Base-by-base conservation (phyloP, 108 stramenopile genomes). In the Discostella stelligeroides region DNA sequence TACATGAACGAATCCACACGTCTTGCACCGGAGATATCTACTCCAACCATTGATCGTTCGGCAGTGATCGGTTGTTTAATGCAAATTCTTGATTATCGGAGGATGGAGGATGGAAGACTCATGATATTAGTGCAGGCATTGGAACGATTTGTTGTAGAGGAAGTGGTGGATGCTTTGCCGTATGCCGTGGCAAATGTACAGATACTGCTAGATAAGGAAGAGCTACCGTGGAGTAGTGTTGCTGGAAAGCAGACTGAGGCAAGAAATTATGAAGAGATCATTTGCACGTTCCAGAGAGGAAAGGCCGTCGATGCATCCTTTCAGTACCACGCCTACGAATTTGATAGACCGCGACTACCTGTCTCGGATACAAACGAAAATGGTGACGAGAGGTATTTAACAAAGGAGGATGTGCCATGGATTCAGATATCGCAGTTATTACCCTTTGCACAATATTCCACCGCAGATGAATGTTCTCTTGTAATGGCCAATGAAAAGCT, bases 61-160 rank as follows among this genome's bases (percentile, higher is more conserved):
- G 74, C 81, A 8, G 83, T 82, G 17, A 39, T 92, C 20, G 91
- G 91, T 10, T 82, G 84, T 5, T 62, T 92, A 4, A 79, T 92
- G 82, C 66, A 76, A 34, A 80, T 92, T 60, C 28, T 73, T 12
- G 91, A 92, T 63, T 83, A 88, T 76, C 78, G 87, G n/a, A 61
- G 91, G 2, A 59, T 92, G 57, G 62, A 57, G 11, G 88, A 92
- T 76, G 91, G 88, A 24, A 58, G 86, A 48, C 61, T 92, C 21
- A 63, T 89, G 38, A 51, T 89, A 30, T 55, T 92, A 21, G 86
- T 88, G 18, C 87, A 92, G 56, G 88, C 85, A 7, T 12, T 88
- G 53, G 91, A 92, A 47, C 81, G 87, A 0, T 92, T 92, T 71
- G 87, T 88, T 2, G 86, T 92, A 5, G 68, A 76, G 7, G 57